Evolutionary conservation across 192 early-diverging fungal genomes (phyloP), one percentile per base, ranked within the genome.

Genomic region (Entomortierella beljakovae): DNA sequence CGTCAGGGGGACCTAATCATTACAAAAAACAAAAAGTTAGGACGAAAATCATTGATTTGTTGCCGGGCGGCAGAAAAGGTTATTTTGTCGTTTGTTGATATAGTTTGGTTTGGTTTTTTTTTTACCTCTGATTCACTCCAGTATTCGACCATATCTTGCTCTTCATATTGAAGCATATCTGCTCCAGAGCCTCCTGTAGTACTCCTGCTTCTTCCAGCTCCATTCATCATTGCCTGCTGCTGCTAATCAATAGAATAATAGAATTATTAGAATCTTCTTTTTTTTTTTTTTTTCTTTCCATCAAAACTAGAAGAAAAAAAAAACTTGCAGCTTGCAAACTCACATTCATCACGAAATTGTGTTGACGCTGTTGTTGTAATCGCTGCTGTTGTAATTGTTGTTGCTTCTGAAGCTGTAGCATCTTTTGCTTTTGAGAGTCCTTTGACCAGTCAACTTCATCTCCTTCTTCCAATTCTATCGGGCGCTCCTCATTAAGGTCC

Each of bases 391-490:
- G 59, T 20, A 48, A 50, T 34, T 65, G 63, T 34, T 51, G 61
- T 56, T 56, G 65, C 43, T 75, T n/a, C n/a, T n/a, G n/a, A n/a
- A n/a, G n/a, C n/a, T n/a, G n/a, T n/a, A n/a, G n/a, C n/a, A n/a
- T n/a, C n/a, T n/a, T n/a, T n/a, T n/a, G n/a, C n/a, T n/a, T n/a
- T n/a, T n/a, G n/a, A n/a, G n/a, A 48, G 26, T 57, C 61, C 7
- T 29, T 77, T 5, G 66, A 46, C 74, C 74, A 77, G 15, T 77
- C 74, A 22, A 69, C 65, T 40, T 77, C 74, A 26, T 77, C 74
- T 1, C 54, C 74, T 1, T 77, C 74, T 40, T 68, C 74, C 18
- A 77, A 59, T 2, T 77, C 74, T 2, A 77, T 65, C 16, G 55
- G 66, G 43, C 65, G 43, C 31, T 77, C 74, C 16, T 77, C 74